These are phyloP conservation scores for Paspalum notatum DNA, from an alignment of 176 grass and related monocot species.

Conservation along the genomic window DNA sequence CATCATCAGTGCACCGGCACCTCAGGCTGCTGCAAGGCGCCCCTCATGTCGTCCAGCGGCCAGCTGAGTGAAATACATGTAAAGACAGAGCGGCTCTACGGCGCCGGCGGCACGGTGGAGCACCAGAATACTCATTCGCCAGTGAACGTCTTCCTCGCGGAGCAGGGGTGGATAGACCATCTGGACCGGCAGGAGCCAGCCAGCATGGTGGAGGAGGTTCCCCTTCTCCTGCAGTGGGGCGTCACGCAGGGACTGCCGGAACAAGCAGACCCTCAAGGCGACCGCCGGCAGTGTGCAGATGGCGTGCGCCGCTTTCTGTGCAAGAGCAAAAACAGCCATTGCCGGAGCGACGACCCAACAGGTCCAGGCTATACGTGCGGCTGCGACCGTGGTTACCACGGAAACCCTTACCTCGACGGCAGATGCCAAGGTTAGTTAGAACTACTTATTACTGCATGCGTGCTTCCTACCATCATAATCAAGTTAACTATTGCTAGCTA, in stretches of 20 bases:
- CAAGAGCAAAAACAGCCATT: slow-evolving; percentile 19
- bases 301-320: background rate
- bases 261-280: too few relatives aligned
- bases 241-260: background rate
- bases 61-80: background rate
- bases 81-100: background rate
- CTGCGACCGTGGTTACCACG: too few relatives aligned
- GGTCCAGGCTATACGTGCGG: too few relatives aligned
- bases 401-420: too few relatives aligned
- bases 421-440: too few relatives aligned
- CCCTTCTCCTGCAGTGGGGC: background rate
- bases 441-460: too few relatives aligned
- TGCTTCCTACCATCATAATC: too few relatives aligned
- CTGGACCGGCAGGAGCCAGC: too few relatives aligned
- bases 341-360: too few relatives aligned
- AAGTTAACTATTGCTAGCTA: too few relatives aligned
- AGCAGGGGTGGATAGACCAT: background rate
- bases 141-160: background rate
- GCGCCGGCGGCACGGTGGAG: background rate
- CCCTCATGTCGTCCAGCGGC: rapidly evolving
- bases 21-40: background rate
- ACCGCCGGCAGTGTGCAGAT: too few relatives aligned
- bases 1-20: too few relatives aligned
- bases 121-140: background rate
- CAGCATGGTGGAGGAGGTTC: background rate